phyloP scores from a whole-genome alignment of 257 asterid genomes.

The Cordia subcordata region DNA sequence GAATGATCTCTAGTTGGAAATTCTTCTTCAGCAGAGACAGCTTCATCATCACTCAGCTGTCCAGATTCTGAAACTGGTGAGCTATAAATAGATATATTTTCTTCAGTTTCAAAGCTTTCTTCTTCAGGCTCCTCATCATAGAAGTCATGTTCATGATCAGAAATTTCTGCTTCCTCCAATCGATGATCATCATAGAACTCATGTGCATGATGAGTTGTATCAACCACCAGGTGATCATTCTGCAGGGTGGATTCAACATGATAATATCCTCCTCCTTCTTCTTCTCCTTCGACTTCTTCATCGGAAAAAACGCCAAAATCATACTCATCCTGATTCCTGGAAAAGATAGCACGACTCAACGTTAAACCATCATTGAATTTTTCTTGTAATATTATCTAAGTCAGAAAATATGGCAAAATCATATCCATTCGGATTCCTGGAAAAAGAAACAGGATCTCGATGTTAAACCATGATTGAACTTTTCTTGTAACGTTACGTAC shows the following conservation, averaged over 20 bases:
- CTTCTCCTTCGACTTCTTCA: slow-evolving; percentile 37
- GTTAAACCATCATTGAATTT: background rate
- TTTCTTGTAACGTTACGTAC: slow-evolving; percentile 16
- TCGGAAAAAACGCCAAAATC: slow-evolving; percentile 48
- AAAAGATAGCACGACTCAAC: background rate
- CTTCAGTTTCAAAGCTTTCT: slow-evolving; percentile 21
- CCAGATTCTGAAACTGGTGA: slow-evolving; percentile 42
- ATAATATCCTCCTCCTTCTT: slow-evolving; percentile 22
- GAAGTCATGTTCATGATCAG: background rate
- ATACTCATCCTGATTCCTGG: slow-evolving; percentile 53
- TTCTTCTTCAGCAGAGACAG: slow-evolving; percentile 33
- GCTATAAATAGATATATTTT: slow-evolving; percentile 28
- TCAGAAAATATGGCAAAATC: too few species aligned
- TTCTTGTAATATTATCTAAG: too few species aligned
- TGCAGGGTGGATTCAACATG: slow-evolving; percentile 19
- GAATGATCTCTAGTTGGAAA: slow-evolving; percentile 25
- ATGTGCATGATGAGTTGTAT: background rate
- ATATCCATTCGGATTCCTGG: too few species aligned
- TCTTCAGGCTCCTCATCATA: slow-evolving; percentile 2
- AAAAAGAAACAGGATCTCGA: too few species aligned
- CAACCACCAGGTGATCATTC: slow-evolving; percentile 13
- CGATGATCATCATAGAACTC: slow-evolving; percentile 2
- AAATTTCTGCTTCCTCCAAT: background rate
- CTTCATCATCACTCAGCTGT: slow-evolving; percentile 18
- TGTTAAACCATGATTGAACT: too few species aligned